These are phyloP conservation scores for Tylopilus cervinicoccineus DNA, from an alignment of 768 basidiomycete genomes.

Conservation along the genomic window DNA sequence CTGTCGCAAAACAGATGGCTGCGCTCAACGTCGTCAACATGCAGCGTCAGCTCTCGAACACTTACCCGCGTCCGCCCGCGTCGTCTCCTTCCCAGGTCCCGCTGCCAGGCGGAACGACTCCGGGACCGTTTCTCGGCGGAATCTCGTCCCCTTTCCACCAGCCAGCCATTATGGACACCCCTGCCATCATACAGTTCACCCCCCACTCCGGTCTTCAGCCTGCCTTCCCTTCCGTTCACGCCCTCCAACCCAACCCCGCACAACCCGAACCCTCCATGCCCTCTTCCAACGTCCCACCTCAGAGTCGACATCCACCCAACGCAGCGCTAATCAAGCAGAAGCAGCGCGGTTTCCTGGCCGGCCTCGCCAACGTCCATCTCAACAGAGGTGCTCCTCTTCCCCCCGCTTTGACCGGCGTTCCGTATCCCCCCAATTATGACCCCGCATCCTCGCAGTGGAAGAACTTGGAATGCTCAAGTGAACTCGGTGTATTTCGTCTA, in stretches of 20 bases:
- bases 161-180: constrained; percentile 39
- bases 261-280: constrained; percentile 46
- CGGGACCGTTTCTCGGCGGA: constrained; percentile 67
- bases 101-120: constrained; percentile 57
- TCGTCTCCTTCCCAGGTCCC: constrained; percentile 32
- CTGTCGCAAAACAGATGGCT: constrained; percentile 78
- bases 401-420: constrained; percentile 63
- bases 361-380: constrained; percentile 58
- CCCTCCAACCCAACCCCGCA: constrained; percentile 30
- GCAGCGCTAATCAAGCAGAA: constrained; percentile 45
- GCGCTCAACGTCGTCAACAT: constrained; percentile 60
- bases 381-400: constrained; percentile 64
- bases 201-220: constrained; percentile 45
- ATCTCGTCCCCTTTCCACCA: constrained; percentile 37
- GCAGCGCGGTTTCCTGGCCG: constrained; percentile 54
- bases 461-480: constrained; percentile 55
- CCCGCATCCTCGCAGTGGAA: constrained; percentile 61
- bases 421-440: constrained; percentile 56
- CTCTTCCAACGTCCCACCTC: constrained; percentile 32
- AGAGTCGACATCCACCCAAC: constrained; percentile 32
- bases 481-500: constrained; percentile 61
- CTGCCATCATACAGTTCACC: constrained; percentile 39
- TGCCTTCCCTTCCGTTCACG: constrained; percentile 37
- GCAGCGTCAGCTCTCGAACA: constrained; percentile 48
- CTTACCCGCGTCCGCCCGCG: constrained; percentile 45